Conservation (phyloP, 129 eudicot genomes). For the Flaveria sonorensis region DNA sequence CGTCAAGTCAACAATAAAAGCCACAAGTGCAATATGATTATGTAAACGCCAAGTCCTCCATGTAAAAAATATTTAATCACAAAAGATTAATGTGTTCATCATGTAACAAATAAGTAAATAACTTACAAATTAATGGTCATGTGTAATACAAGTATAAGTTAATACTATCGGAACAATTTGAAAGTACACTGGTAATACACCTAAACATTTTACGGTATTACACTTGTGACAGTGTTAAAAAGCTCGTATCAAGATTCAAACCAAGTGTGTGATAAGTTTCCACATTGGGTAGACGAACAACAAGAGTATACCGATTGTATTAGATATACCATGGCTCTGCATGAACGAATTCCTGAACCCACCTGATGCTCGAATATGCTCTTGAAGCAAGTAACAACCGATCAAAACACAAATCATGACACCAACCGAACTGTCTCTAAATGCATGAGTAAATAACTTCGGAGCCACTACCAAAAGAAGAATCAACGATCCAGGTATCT, state of each 20-base stretch:
- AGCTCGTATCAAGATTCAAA: conserved; percentile 21
- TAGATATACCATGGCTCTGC: conserved; percentile 70
- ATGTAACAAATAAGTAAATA: too few relatives aligned
- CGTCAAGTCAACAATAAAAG: too few relatives aligned
- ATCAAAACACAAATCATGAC: conserved; percentile 53
- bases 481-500: conserved; percentile 77
- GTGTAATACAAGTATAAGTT: background rate
- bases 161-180: background rate
- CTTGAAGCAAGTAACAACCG: conserved; percentile 85
- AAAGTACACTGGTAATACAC: background rate
- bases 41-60: too few relatives aligned
- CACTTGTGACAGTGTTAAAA: background rate
- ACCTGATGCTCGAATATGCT: conserved; percentile 86
- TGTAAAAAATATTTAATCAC: too few relatives aligned
- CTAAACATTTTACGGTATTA: background rate
- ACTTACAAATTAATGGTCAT: too few relatives aligned
- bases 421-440: conserved; percentile 64
- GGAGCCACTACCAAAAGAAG: conserved; percentile 75
- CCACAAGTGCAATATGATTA: too few relatives aligned
- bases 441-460: conserved; percentile 46
- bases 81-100: too few relatives aligned
- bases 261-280: conserved; percentile 46
- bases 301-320: conserved; percentile 81
- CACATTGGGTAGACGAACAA: conserved; percentile 71
- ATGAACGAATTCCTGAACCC: conserved; percentile 75